A percentile compares a stretch with the other conserved stretches of the same genome.
These are phyloP conservation scores for Colletotrichum ledebouriae DNA, from an alignment of 2,329 filamentous ascomycete genomes.

Conservation along the genomic window DNA sequence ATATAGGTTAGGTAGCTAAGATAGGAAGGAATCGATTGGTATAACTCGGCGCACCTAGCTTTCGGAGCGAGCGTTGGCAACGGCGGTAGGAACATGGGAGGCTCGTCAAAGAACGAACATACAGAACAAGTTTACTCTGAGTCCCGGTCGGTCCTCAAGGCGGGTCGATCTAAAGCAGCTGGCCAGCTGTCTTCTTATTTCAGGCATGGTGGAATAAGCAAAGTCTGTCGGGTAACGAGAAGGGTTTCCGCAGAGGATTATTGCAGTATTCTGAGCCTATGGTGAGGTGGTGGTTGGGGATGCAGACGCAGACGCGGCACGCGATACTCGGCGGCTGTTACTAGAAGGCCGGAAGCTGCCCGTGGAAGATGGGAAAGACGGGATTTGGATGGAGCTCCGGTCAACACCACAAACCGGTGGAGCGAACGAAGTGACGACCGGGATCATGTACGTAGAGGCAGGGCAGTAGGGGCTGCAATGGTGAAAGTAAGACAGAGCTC, in stretches of 20 bases:
- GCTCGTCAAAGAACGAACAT: not conserved
- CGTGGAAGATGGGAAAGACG: not conserved
- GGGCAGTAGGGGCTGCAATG: too few species aligned
- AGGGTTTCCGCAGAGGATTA: not conserved
- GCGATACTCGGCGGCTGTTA: constrained; percentile 1
- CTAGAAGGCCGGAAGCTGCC: constrained; percentile 3
- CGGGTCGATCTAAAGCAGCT: too few species aligned
- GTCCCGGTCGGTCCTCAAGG: too few species aligned
- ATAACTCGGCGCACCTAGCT: not conserved
- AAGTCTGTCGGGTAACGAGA: constrained; percentile 10
- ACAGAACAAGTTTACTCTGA: too few species aligned
- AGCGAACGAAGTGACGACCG: not conserved
- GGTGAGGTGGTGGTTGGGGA: not conserved
- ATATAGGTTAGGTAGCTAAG: too few species aligned
- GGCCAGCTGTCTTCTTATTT: too few species aligned
- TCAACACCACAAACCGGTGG: too few species aligned
- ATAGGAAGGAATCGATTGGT: not conserved
- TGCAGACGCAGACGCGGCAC: constrained; percentile 10
- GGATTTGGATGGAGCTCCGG: not conserved
- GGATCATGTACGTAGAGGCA: too few species aligned
- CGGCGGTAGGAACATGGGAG: not conserved
- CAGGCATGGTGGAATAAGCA: not conserved
- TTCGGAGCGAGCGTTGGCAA: constrained; percentile 5
- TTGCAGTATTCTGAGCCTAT: too few species aligned
- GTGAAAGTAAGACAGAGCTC: too few species aligned